Base-by-base conservation (phyloP, 108 stramenopile genomes). In the Skeletonema tropicum region DNA sequence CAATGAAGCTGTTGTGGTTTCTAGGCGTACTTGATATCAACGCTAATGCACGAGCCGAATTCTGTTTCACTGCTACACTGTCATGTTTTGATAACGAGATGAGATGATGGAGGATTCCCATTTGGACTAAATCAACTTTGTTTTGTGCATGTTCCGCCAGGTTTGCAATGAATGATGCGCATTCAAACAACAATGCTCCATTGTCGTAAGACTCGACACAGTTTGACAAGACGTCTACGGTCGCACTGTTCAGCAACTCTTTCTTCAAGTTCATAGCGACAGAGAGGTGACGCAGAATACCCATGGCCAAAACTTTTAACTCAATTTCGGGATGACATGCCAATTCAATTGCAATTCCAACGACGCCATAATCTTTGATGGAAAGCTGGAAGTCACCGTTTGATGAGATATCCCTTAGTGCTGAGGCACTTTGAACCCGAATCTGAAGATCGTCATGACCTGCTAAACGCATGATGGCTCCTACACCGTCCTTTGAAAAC, bases 381-480 rank as follows among this genome's bases (percentile, higher is more conserved):
- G 82, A 73, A 68, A 82, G 76, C 69, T 92, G 88, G 78, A 85
- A 83, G 48, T 89, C 87, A 33, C 64, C 80, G 70, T 93, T 90
- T 36, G 88, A 80, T 57, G 86, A 76, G 30, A 94, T 62, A 69
- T 94, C 94, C 55, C 90, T 78, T 71, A 94, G 62, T 11, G 94
- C 90, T 21, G 91, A 77, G 41, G 87, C 88, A 57, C 90, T 88
- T 46, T 93, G 92, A 45, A 86, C 25, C 59, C 74, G 84, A 33
- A 87, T 82, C 48, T 73, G 52, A 68, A 66, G 19, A 13, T 87
- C 77, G 13, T 75, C 55, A 17, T 65, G 75, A 48, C 39, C 39
- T 29, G 84, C 62, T 55, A 93, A 69, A 1, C 78, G 49, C 9
- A 90, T 75, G 52, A 90, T 73, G 25, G 85, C 81, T 69, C 71